phyloP scores from a whole-genome alignment of 163 green algal genomes.

The Volvox carteri region DNA sequence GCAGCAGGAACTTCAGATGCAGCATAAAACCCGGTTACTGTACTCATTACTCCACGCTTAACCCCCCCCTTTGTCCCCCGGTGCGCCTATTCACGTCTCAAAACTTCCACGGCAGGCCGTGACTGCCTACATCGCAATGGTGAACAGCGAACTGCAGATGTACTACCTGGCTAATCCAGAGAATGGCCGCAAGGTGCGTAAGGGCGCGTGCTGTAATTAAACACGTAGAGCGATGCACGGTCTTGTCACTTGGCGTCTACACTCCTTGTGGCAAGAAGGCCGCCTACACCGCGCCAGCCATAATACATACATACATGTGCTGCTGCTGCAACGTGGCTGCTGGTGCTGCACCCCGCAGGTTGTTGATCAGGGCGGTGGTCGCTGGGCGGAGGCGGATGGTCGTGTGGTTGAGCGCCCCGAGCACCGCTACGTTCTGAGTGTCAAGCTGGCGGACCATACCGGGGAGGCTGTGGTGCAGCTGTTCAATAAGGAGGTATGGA shows the following conservation, averaged over 20 bases:
- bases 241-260: too few relatives aligned
- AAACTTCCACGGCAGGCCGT: constrained; percentile 60
- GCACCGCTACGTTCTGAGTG: constrained; percentile 85
- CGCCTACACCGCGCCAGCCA: too few relatives aligned
- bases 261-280: too few relatives aligned
- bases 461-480: constrained; percentile 77
- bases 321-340: too few relatives aligned
- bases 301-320: too few relatives aligned
- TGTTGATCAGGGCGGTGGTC: constrained; percentile 68
- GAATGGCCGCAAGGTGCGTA: constrained; percentile 88
- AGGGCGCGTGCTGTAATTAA: not conserved
- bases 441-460: constrained; percentile 76
- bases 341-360: constrained; percentile 68
- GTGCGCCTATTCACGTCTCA: too few relatives aligned
- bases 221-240: too few relatives aligned
- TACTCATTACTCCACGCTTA: not conserved
- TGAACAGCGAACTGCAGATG: constrained; percentile 83
- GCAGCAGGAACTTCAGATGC: too few relatives aligned
- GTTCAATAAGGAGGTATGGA: constrained; percentile 85
- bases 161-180: constrained; percentile 92
- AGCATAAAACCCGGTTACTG: too few relatives aligned
- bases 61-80: too few relatives aligned
- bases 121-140: constrained; percentile 64
- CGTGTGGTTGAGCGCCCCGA: constrained; percentile 74
- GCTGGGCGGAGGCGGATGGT: constrained; percentile 82